A percentile compares a stretch with the other conserved stretches of the same genome.
Conservation (phyloP, 805 yeast genomes). For the Grigorovia transvaalensis region DNA sequence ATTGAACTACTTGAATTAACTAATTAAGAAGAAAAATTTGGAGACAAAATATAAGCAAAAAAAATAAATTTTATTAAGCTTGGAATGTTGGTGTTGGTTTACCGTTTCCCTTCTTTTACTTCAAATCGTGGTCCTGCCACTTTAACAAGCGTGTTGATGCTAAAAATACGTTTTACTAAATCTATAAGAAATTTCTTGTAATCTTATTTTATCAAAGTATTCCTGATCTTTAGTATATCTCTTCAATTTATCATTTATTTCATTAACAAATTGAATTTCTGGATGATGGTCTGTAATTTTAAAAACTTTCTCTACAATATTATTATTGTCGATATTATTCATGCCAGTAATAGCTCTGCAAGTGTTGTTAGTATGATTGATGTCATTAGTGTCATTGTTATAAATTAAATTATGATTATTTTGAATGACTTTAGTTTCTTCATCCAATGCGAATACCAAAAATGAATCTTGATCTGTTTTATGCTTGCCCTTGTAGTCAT, state of each 20-base stretch:
- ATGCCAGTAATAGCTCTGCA: not conserved
- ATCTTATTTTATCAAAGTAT: slow-evolving; percentile 25
- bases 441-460: not conserved
- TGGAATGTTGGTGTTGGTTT: not conserved
- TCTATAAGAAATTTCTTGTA: slow-evolving; percentile 27
- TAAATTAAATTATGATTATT: not conserved
- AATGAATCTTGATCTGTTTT: not conserved
- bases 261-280: not conserved
- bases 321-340: not conserved
- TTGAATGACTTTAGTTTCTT: not conserved
- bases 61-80: not conserved
- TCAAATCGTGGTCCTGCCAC: no score
- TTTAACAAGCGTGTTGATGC: no score
- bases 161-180: slow-evolving; percentile 25
- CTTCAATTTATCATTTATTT: slow-evolving; percentile 1
- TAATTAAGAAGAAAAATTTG: not conserved
- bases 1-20: not conserved
- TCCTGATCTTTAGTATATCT: slow-evolving; percentile 9
- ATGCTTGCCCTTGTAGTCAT: not conserved
- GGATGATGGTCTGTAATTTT: not conserved
- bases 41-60: not conserved
- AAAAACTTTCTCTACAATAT: not conserved
- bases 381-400: not conserved
- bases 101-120: no score
- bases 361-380: not conserved